These are phyloP conservation scores for Trametes cinnabarina DNA, from an alignment of 768 basidiomycete genomes.

Conservation along the genomic window DNA sequence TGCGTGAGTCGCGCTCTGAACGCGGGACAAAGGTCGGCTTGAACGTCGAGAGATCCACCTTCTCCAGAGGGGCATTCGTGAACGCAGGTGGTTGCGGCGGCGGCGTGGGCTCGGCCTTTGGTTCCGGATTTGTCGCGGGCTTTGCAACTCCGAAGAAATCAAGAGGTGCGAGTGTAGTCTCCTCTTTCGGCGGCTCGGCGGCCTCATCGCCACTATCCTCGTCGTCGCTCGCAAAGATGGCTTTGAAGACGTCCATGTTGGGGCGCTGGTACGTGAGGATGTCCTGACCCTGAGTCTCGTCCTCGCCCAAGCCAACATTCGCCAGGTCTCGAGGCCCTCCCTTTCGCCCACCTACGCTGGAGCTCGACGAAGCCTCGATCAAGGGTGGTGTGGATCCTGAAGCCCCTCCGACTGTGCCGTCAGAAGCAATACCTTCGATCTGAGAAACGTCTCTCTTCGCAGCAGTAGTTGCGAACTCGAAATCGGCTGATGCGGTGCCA, in stretches of 20 bases:
- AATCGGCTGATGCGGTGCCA: constrained; percentile 12
- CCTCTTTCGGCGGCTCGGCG: constrained; percentile 63
- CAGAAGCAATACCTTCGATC: neutral
- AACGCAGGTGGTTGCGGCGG: constrained; percentile 7
- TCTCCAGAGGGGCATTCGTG: constrained; percentile 10
- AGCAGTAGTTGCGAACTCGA: constrained; percentile 13
- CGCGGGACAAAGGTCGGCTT: constrained; percentile 85
- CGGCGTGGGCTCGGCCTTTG: neutral
- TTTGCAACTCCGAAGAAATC: neutral
- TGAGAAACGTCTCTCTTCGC: constrained; percentile 2
- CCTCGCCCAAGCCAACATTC: constrained; percentile 89
- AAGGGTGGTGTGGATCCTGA: constrained; percentile 5
- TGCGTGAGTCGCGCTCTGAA: constrained; percentile 36
- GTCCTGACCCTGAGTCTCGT: constrained; percentile 85
- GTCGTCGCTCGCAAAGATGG: constrained; percentile 94
- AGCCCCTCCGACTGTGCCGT: neutral
- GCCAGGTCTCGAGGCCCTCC: constrained; percentile 50
- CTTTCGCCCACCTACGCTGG: constrained; percentile 3
- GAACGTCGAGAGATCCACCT: constrained; percentile 68
- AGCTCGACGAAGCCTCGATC: constrained; percentile 15
- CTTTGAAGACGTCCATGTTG: constrained; percentile 91
- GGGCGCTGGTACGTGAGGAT: constrained; percentile 88
- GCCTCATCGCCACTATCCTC: constrained; percentile 78
- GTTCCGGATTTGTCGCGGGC: no score
- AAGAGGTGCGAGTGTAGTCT: constrained; percentile 37